Evolutionary conservation across 2,329 filamentous ascomycete genomes (phyloP), one percentile per base, ranked within the genome.

Genomic region (Xylariaceae sp.): DNA sequence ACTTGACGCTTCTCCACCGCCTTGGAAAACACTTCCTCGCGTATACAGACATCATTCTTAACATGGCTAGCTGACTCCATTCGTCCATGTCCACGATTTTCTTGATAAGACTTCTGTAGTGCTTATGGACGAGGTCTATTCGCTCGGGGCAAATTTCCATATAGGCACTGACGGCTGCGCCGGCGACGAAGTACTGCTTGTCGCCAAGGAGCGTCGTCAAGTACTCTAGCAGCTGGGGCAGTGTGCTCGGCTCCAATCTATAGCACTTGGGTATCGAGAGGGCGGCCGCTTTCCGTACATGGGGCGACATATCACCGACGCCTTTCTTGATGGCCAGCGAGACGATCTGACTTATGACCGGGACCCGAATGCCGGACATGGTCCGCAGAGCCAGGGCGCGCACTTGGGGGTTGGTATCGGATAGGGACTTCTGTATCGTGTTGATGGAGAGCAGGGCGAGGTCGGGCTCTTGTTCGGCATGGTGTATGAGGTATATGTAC

Each of bases 31-130:
- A 96, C 59, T 79, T 86, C 41, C 93, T 80, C 2, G 87, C 82
- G 63, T 98, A 98, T 17, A 82, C 71, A 2, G 86, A 84, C 79
- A 97, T 83, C 50, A 98, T 71, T 30, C 82, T 78, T 53, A 98
- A 61, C 3, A 87, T 87, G 2, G 89, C 85, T 40, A 97, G 65
- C 66, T 98, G 93, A 32, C 89, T 87, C 93, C 93, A 98, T 66
- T 98, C 93, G 59, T 98, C 93, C 93, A 98, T 98, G 61, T 98
- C 93, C 18, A 96, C 89, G 39, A 97, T 69, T 70, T 96, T 95
- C 63, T 82, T 87, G 48, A 95, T 83, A 48, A 98, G 69, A 28
- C 79, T 74, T 38, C 88, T 81, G 66, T 97, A 98, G 60, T 95
- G 86, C 51, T 85, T 83, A 64, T 98, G 93, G 52, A 98, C 82